A percentile compares a stretch with the other conserved stretches of the same genome.
Evolutionary conservation across 345 rosid genomes (phyloP).

Genomic region (Populus deltoides): DNA sequence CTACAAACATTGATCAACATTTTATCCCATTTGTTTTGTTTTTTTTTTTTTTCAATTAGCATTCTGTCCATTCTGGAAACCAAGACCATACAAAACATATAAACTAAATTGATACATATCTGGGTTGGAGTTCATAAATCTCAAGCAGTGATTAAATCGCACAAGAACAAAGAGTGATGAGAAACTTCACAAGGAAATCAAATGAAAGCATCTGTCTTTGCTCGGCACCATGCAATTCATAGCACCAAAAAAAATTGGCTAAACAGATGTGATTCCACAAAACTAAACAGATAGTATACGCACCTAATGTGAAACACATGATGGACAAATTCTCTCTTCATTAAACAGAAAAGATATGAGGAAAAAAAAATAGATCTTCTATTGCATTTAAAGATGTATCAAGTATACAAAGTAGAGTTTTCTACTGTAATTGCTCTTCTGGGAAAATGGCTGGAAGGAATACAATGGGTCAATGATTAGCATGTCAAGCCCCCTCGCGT

Average conservation of each 20-base stretch:
- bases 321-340: neutral
- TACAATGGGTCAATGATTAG: neutral
- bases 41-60: constrained; percentile 39
- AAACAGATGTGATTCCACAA: neutral
- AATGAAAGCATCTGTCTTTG: neutral
- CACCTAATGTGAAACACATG: no score
- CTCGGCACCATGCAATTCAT: constrained; percentile 3
- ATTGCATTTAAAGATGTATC: constrained; percentile 32
- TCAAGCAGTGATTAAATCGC: neutral
- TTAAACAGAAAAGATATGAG: neutral
- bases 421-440: constrained; percentile 19
- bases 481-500: constrained; percentile 7
- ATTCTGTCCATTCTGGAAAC: constrained; percentile 40
- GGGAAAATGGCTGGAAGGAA: constrained; percentile 3
- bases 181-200: neutral
- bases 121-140: neutral
- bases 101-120: neutral
- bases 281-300: neutral
- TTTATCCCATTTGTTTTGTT: constrained; percentile 21
- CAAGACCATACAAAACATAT: neutral
- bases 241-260: neutral
- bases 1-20: constrained; percentile 53
- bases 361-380: constrained; percentile 22
- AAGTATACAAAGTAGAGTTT: constrained; percentile 37
- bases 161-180: neutral